phyloP scores from a whole-genome alignment of 495 filamentous ascomycete species.

The Podospora anserina region DNA sequence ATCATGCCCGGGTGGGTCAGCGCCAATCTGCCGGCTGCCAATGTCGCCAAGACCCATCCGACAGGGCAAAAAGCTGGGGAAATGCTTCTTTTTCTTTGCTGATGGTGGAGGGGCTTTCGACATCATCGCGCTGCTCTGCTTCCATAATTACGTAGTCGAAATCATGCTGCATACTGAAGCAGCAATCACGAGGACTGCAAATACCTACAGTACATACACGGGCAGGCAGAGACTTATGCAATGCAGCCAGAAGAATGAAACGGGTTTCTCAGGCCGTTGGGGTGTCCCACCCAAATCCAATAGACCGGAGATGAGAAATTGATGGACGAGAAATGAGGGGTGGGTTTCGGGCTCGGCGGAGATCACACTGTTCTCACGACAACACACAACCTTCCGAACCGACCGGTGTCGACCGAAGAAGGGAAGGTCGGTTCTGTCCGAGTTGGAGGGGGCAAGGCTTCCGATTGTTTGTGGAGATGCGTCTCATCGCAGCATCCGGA shows the following conservation, averaged over 20 bases:
- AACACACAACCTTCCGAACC: background rate
- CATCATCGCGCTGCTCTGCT: conserved; percentile 2
- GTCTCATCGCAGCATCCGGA: background rate
- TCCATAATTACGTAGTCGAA: conserved; percentile 2
- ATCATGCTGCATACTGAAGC: background rate
- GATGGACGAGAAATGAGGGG: conserved; percentile 7
- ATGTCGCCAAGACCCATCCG: conserved; percentile 4
- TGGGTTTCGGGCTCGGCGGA: conserved; percentile 10
- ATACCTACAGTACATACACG: too few species aligned
- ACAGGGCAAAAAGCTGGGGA: conserved; percentile 12
- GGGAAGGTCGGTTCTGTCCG: background rate
- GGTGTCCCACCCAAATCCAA: conserved; percentile 12
- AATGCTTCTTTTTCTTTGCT: conserved; percentile 10
- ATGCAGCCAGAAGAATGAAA: background rate
- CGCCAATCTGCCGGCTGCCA: conserved; percentile 11
- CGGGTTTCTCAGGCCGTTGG: background rate
- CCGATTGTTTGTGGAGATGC: background rate
- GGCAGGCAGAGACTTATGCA: too few species aligned
- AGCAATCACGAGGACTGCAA: background rate
- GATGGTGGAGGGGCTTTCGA: conserved; percentile 5
- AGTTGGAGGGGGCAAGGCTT: background rate
- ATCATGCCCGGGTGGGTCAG: background rate
- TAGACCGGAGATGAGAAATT: conserved; percentile 6
- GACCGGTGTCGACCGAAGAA: background rate
- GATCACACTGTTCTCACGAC: background rate